phyloP scores from a whole-genome alignment of 208 protist species.

The Wallacemonas collosoma region DNA sequence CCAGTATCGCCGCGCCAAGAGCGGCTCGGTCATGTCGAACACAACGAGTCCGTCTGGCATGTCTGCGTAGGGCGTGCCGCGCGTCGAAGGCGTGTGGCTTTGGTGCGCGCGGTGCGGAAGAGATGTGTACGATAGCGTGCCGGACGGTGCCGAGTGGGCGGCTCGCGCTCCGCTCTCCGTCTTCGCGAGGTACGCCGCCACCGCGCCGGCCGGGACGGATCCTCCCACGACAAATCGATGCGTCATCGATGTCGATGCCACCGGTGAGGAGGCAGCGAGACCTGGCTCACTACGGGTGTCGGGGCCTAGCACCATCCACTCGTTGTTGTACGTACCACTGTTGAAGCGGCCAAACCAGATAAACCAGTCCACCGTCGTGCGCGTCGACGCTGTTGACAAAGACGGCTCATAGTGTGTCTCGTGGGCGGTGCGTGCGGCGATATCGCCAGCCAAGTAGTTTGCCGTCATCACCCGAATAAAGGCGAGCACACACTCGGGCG shows the following conservation, averaged over 20 bases:
- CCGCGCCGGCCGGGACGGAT: slow-evolving; percentile 25
- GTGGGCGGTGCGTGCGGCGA: background rate
- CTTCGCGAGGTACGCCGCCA: slow-evolving; percentile 88
- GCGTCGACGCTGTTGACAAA: background rate
- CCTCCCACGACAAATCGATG: slow-evolving; percentile 16
- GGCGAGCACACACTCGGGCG: slow-evolving; percentile 45
- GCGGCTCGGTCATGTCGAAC: slow-evolving; percentile 56
- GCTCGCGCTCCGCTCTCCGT: slow-evolving; percentile 63
- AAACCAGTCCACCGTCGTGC: slow-evolving; percentile 53
- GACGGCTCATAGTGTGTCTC: background rate
- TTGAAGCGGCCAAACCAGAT: slow-evolving; percentile 73
- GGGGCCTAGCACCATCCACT: slow-evolving; percentile 83
- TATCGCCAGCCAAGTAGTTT: slow-evolving; percentile 46
- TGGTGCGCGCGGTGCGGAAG: too few relatives aligned
- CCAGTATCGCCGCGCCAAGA: slow-evolving; percentile 56
- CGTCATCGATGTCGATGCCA: too few relatives aligned
- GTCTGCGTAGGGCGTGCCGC: slow-evolving; percentile 19
- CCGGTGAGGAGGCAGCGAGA: too few relatives aligned
- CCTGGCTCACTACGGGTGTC: too few relatives aligned
- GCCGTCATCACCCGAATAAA: slow-evolving; percentile 73
- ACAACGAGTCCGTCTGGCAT: slow-evolving; percentile 14
- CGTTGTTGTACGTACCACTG: slow-evolving; percentile 93
- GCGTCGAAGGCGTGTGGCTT: too few relatives aligned
- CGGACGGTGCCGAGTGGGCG: background rate
- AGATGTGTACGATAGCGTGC: too few relatives aligned